Evolutionary conservation across 2,329 filamentous ascomycete species (phyloP).

Genomic region (Apiospora sp.): DNA sequence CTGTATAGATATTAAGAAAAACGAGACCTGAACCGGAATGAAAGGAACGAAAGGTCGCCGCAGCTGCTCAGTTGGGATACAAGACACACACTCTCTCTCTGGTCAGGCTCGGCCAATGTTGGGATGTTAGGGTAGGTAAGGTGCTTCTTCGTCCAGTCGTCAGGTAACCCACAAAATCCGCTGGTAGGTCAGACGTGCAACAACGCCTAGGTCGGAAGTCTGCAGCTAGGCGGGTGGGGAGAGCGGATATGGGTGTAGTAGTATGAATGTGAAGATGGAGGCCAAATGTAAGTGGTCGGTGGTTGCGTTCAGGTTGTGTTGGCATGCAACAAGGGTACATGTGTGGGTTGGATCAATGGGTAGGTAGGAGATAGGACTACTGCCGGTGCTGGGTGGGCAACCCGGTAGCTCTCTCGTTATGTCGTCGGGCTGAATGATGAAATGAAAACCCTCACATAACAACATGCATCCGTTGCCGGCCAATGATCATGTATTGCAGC

Average conservation of each 20-base stretch:
- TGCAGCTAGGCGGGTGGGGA: constrained; percentile 12
- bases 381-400: background rate
- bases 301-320: constrained; percentile 19
- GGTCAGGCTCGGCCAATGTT: constrained; percentile 15
- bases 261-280: background rate
- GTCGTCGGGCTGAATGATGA: background rate
- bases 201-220: constrained; percentile 8
- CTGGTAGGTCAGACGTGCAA: constrained; percentile 11
- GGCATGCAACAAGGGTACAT: constrained; percentile 17
- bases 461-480: constrained; percentile 6
- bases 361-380: background rate
- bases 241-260: constrained; percentile 4
- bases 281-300: background rate
- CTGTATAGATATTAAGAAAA: background rate
- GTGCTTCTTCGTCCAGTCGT: background rate
- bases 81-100: background rate
- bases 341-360: constrained; percentile 3
- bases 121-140: background rate
- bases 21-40: background rate
- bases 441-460: background rate
- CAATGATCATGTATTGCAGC: constrained; percentile 9
- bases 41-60: background rate
- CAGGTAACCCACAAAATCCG: constrained; percentile 6
- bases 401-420: constrained; percentile 11
- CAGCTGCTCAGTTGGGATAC: constrained; percentile 14